Evolutionary conservation across 2,329 filamentous ascomycete species (phyloP).

Genomic region (Colletotrichum musae): DNA sequence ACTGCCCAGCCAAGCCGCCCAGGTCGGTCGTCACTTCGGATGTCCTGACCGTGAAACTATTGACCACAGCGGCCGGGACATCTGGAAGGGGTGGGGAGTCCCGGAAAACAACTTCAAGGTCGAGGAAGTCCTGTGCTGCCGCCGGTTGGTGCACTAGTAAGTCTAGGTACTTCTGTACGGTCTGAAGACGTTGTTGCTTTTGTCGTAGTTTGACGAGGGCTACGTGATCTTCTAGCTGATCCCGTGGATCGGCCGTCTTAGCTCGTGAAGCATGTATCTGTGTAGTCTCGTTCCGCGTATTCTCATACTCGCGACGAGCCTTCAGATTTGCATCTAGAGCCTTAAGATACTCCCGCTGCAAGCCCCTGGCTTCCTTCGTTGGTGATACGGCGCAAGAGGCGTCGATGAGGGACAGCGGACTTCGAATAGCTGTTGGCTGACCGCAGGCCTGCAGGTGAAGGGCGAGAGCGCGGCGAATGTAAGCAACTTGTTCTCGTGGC

Average conservation of each 20-base stretch:
- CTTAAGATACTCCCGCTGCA: constrained; percentile 69
- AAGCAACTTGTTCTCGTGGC: constrained; percentile 69
- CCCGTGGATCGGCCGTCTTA: constrained; percentile 38
- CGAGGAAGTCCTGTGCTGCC: constrained; percentile 64
- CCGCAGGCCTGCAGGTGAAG: constrained; percentile 66
- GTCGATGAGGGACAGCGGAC: constrained; percentile 65
- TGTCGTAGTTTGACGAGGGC: constrained; percentile 65
- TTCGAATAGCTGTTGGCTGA: constrained; percentile 57
- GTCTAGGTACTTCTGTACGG: constrained; percentile 67
- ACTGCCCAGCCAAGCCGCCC: constrained; percentile 61
- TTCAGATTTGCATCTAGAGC: constrained; percentile 67
- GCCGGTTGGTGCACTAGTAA: constrained; percentile 66
- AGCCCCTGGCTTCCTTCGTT: constrained; percentile 58
- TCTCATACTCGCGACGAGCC: constrained; percentile 64
- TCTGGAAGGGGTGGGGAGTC: constrained; percentile 61
- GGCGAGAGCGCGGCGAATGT: constrained; percentile 69
- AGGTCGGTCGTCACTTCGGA: constrained; percentile 58
- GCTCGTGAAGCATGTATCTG: constrained; percentile 37
- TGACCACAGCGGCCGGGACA: constrained; percentile 67
- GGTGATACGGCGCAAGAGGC: constrained; percentile 52
- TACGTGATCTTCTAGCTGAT: constrained; percentile 64
- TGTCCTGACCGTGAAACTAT: constrained; percentile 62
- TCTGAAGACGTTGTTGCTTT: constrained; percentile 65
- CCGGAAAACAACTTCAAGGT: constrained; percentile 63
- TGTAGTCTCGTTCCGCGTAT: constrained; percentile 43